A percentile compares a stretch with the other conserved stretches of the same genome.
These are phyloP conservation scores for Serendipita sp. DNA, from an alignment of 768 basidiomycete species.

Conservation along the genomic window DNA sequence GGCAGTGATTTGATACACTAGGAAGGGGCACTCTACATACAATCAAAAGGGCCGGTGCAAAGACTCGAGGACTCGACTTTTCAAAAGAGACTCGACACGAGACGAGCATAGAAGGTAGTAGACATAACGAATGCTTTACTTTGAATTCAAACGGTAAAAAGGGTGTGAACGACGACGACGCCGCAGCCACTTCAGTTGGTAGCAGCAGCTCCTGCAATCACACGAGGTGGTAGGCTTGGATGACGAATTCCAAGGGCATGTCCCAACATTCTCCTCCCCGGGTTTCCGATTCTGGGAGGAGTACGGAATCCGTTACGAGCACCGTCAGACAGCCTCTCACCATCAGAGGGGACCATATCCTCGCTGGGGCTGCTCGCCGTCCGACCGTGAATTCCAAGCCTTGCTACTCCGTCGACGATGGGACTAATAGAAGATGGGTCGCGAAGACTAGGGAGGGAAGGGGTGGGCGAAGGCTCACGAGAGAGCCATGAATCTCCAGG, in stretches of 20 bases:
- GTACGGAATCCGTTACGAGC: constrained; percentile 9
- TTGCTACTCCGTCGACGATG: constrained; percentile 2
- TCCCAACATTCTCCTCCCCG: constrained; percentile 78
- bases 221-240: constrained; percentile 49
- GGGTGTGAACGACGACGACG: too few relatives aligned
- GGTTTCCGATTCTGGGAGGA: constrained; percentile 74
- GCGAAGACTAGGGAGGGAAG: neutral
- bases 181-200: neutral
- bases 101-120: too few relatives aligned
- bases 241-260: constrained; percentile 72
- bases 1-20: too few relatives aligned
- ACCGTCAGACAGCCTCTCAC: neutral
- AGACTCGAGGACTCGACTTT: too few relatives aligned
- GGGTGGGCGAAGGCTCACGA: neutral
- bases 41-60: too few relatives aligned
- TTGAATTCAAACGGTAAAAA: too few relatives aligned
- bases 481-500: neutral
- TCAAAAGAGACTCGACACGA: too few relatives aligned
- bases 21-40: too few relatives aligned
- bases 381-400: neutral
- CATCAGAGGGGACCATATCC: neutral
- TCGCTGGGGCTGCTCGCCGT: neutral
- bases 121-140: too few relatives aligned
- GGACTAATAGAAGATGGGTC: neutral
- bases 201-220: constrained; percentile 22